Conservation (phyloP, 768 basidiomycete species). For the Tricholoma saponaceum region DNA sequence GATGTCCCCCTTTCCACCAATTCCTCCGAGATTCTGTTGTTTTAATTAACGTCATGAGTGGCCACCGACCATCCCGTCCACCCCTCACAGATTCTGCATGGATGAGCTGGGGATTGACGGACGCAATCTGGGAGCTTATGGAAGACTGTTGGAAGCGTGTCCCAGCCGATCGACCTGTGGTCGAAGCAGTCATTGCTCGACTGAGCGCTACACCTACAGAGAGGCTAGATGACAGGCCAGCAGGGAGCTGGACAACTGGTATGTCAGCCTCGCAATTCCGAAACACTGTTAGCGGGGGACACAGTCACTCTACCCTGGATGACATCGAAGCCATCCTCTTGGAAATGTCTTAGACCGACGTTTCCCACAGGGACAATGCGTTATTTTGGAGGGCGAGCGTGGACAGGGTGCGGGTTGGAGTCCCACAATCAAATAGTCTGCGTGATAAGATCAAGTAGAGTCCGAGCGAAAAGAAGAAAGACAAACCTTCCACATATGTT, state of each 20-base stretch:
- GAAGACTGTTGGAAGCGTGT: slow-evolving; percentile 20
- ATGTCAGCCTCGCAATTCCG: not conserved
- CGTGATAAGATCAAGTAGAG: slow-evolving; percentile 4
- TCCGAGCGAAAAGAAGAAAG: not conserved
- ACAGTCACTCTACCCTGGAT: not conserved
- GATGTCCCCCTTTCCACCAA: too few relatives aligned
- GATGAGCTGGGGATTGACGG: slow-evolving; percentile 13
- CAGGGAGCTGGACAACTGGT: not conserved
- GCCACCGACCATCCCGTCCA: slow-evolving; percentile 18
- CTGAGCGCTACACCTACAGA: not conserved
- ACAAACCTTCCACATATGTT: slow-evolving; percentile 53
- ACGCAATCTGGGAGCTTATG: slow-evolving; percentile 18
- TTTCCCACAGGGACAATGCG: slow-evolving; percentile 82
- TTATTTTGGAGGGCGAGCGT: slow-evolving; percentile 60
- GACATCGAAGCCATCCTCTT: not conserved
- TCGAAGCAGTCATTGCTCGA: not conserved
- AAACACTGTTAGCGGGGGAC: not conserved
- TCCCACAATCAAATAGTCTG: slow-evolving; percentile 67
- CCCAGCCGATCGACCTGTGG: slow-evolving; percentile 15
- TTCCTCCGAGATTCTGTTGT: too few relatives aligned
- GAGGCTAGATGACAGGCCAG: not conserved
- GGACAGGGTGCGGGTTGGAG: slow-evolving; percentile 67
- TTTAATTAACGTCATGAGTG: too few relatives aligned
- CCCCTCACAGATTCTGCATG: slow-evolving; percentile 6
- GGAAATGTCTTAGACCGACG: slow-evolving; percentile 19